Evolutionary conservation across 2,329 filamentous ascomycete genomes (phyloP), one percentile per base, ranked within the genome.

Genomic region (Sodiomyces alkalinus): DNA sequence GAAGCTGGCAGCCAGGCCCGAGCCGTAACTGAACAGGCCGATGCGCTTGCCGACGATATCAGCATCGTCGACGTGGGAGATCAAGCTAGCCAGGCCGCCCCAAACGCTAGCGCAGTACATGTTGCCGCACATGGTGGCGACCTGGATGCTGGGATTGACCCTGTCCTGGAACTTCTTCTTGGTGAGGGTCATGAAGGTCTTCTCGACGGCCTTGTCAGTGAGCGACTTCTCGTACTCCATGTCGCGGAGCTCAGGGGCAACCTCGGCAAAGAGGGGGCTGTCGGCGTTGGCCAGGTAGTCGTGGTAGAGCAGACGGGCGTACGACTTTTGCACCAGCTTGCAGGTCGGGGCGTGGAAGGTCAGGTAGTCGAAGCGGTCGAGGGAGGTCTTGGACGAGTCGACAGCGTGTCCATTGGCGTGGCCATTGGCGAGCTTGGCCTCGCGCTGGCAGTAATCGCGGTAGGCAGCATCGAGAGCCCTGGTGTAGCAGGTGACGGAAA

Each of bases 271-370:
- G 31, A 63, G 63, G 26, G 74, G 55, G 52, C 66, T 62, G 37
- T 72, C 63, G 26, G 80, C 71, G 52, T 83, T 67, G 51, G 61
- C 59, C 19, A 87, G 65, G 63, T 78, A 90, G 59, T 90, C 81
- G 51, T 87, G 82, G 68, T 90, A 90, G 33, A 87, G 63, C 39
- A 90, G 65, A 41, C 81, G 78, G 34, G 71, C 81, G 49, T 85
- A 90, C 12, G 79, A 85, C 62, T 90, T 90, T 49, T 79, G 64
- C 36, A 90, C 81, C 33, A 85, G 66, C 64, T 90, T 90, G 76
- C 81, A 90, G 38, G 75, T 87, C 22, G 81, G 81, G 12, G 81
- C 68, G 55, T 90, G 81, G 73, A 86, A 90, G 35, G 74, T 56
- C 49, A 90, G 56, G 60, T 83, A 81, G 56, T 87, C 80, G 53